Evolutionary conservation across 352 stramenopile species (phyloP).

Genomic region (Globisporangium paroecandrum): DNA sequence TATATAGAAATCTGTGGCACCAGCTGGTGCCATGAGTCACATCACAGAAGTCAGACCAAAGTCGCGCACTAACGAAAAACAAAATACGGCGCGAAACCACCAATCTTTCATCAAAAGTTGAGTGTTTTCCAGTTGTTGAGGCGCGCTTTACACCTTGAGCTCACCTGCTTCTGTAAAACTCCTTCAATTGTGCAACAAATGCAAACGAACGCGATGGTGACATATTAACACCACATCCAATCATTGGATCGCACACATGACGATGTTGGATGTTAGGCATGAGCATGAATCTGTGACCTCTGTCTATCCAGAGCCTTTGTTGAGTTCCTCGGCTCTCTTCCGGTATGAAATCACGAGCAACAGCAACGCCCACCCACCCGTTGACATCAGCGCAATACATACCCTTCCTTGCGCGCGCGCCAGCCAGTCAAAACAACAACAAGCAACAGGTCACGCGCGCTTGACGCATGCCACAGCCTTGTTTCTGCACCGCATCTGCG

Average conservation of each 20-base stretch:
- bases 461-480: background rate
- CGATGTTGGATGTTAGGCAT: background rate
- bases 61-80: too few species aligned
- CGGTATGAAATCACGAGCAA: background rate
- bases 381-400: background rate
- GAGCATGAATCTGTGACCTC: background rate
- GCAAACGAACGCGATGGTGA: background rate
- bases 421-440: slow-evolving; percentile 5
- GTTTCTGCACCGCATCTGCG: slow-evolving; percentile 1
- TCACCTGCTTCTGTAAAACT: background rate
- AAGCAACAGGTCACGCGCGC: background rate
- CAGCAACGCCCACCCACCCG: background rate
- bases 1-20: too few species aligned
- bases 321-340: background rate
- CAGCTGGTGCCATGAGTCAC: too few species aligned
- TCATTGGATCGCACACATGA: background rate
- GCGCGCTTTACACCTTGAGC: too few species aligned
- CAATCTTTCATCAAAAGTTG: background rate
- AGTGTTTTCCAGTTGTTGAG: too few species aligned
- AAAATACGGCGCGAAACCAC: background rate
- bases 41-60: too few species aligned
- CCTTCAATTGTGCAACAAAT: background rate
- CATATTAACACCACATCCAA: background rate
- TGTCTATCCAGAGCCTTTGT: background rate
- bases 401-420: background rate